Evolutionary conservation across 2,329 filamentous ascomycete species (phyloP), one percentile per base, ranked within the genome.

Genomic region (Penicillium occitanis): DNA sequence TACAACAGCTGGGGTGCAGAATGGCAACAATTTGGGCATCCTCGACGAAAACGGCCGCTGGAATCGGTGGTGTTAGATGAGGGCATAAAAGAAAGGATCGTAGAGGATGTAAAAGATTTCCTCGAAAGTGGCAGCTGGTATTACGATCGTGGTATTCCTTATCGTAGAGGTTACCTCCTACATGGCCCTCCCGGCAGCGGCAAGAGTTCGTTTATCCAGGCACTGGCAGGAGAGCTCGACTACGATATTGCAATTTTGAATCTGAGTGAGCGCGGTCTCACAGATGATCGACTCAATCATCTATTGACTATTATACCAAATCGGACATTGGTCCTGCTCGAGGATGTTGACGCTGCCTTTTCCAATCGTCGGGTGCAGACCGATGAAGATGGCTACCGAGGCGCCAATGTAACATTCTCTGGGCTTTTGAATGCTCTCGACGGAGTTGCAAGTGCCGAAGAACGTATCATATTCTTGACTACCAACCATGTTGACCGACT

Each of bases 151-250:
- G 94, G 93, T 2, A 96, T 97, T 69, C 94, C 94, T 0, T 97
- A 97, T 73, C 87, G 93, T 19, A 84, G 93, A 65, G 94, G 93
- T 0, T 97, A 97, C 74, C 84, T 97, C 7, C 85, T 97, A 0
- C 92, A 95, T 73, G 93, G 93, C 0, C 93, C 93, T 3, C 93
- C 93, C 0, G 93, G 93, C 0, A 96, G 91, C 50, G 96, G 92
- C 42, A 98, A 96, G 82, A 97, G 91, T 68, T 96, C 92, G 0
- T 98, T 99, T 72, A 97, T 99, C 69, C 93, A 97, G 78, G 93
- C 95, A 0, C 81, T 99, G 50, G 95, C 95, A 0, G 94, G 93
- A n/a, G 89, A 95, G 73, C 80, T 97, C 65, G 92, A 97, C 75
- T 97, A 94, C 77, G 91, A 91, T 72, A 95, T 97, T 71, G 93